Evolutionary conservation across 352 stramenopile genomes (phyloP).

Genomic region (Globisporangium rhizosaccharum): DNA sequence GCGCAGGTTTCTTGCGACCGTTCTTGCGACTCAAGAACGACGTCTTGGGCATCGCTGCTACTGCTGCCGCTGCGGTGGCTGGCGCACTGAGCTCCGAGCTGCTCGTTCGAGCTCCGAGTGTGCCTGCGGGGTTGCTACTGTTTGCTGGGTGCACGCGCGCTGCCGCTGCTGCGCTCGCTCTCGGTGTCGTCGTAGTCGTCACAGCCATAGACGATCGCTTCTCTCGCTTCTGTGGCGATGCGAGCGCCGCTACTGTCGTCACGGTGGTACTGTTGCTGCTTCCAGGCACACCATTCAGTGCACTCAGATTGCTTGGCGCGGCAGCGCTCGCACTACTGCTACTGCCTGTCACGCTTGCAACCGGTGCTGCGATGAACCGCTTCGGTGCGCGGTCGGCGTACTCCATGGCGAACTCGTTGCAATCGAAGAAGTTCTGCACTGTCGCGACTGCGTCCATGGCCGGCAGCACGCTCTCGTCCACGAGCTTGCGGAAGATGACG

Average conservation of each 20-base stretch:
- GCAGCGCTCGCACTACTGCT: background rate
- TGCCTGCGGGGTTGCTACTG: background rate
- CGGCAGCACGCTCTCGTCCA: slow-evolving; percentile 34
- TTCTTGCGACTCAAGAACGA: slow-evolving; percentile 33
- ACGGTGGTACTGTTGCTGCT: background rate
- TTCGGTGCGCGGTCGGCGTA: slow-evolving; percentile 41
- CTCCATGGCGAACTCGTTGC: slow-evolving; percentile 63
- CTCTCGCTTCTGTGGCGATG: slow-evolving; percentile 1
- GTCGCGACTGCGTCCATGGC: background rate
- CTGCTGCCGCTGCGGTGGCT: slow-evolving; percentile 9
- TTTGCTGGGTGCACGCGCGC: background rate
- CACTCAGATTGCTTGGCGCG: background rate
- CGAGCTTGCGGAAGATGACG: slow-evolving; percentile 24
- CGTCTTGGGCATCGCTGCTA: slow-evolving; percentile 5
- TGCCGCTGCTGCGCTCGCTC: background rate
- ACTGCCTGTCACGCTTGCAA: background rate
- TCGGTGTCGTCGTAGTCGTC: background rate
- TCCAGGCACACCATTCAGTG: background rate
- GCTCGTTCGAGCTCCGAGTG: background rate
- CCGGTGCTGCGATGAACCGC: slow-evolving; percentile 7
- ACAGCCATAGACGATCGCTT: background rate
- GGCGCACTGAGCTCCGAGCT: background rate
- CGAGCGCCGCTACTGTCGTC: background rate
- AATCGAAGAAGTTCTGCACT: slow-evolving; percentile 17
- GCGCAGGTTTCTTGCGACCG: slow-evolving; percentile 30